Base-by-base conservation (phyloP, 164 flowering plant genomes). In the Tetracentron sinense region DNA sequence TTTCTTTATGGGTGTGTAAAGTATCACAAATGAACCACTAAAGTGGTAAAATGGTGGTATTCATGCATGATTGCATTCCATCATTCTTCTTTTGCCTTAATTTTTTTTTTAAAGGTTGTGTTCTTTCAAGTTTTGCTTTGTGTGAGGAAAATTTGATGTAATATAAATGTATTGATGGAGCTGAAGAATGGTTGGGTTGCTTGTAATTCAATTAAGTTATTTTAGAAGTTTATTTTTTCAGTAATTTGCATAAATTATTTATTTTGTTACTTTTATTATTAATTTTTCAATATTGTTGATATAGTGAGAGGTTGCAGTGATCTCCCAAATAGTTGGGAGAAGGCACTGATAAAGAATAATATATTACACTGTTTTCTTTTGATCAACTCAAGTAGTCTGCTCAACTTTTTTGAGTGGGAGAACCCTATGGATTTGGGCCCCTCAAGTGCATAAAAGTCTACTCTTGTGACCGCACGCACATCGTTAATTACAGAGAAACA, bases 1-100 rank as follows among this genome's bases (percentile, higher is more conserved):
- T 38, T 38, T 4, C 44, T 8, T 29, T 22, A 28, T 61, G 72
- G 50, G 72, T 60, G 74, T 75, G 69, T 71, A 75, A 60, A 70
- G 68, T 59, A 25, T 58, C 52, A 56, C 23, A 58, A 30, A 29
- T 29, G 57, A 31, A 54, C 49, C 42, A 27, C 65, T 27, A 1
- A 63, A 55, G 67, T 55, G 63, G 46, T 31, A 21, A 54, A 47
- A 27, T 35, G 20, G 48, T 48, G 27, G 55, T 62, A 52, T 51
- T 61, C 26, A 44, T 71, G 58, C 65, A 35, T 61, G 33, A 22
- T 21, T 0, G 27, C 17, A 4, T 19, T 44, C 48, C 2, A 22
- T 38, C 17, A 20, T 19, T 1, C 15, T 47, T 51, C 19, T 53
- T 44, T 30, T 10, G 10, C 38, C 10, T 33, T 4, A 10, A 28